Percentiles rank a stretch among this genome's conserved stretches.
Conservation (phyloP, 2,329 filamentous ascomycete species). For the Dothideomycetidae sp. region DNA sequence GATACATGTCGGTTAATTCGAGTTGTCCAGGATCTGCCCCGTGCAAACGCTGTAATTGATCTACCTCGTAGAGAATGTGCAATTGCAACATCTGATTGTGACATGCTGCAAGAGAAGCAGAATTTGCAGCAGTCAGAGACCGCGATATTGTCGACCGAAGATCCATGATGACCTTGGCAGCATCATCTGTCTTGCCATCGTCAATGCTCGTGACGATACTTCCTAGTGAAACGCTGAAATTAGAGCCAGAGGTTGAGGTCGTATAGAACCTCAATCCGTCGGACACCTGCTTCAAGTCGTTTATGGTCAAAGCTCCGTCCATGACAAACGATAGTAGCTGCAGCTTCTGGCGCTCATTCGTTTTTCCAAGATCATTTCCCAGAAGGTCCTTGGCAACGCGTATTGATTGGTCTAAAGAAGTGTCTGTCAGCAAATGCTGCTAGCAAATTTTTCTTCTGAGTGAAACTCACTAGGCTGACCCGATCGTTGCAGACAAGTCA, state of each 20-base stretch:
- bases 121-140: constrained; percentile 63
- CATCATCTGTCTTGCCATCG: constrained; percentile 30
- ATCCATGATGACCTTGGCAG: constrained; percentile 12
- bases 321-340: constrained; percentile 67
- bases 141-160: constrained; percentile 66
- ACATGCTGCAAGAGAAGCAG: constrained; percentile 66
- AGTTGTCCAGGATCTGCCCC: constrained; percentile 7
- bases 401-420: constrained; percentile 21
- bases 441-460: background rate
- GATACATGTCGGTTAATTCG: background rate
- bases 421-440: background rate
- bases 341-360: constrained; percentile 3
- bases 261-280: constrained; percentile 37
- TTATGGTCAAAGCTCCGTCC: constrained; percentile 84
- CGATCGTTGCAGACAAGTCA: constrained; percentile 86
- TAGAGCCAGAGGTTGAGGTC: constrained; percentile 34
- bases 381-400: constrained; percentile 7
- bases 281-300: constrained; percentile 62
- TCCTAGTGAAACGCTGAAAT: constrained; percentile 7
- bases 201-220: constrained; percentile 13
- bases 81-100: constrained; percentile 76
- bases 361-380: constrained; percentile 1
- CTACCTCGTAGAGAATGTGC: constrained; percentile 77
- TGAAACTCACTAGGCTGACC: constrained; percentile 68
- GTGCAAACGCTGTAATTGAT: constrained; percentile 44